Evolutionary conservation across 768 basidiomycete species (phyloP).

Genomic region (Lentinula guzmanii): DNA sequence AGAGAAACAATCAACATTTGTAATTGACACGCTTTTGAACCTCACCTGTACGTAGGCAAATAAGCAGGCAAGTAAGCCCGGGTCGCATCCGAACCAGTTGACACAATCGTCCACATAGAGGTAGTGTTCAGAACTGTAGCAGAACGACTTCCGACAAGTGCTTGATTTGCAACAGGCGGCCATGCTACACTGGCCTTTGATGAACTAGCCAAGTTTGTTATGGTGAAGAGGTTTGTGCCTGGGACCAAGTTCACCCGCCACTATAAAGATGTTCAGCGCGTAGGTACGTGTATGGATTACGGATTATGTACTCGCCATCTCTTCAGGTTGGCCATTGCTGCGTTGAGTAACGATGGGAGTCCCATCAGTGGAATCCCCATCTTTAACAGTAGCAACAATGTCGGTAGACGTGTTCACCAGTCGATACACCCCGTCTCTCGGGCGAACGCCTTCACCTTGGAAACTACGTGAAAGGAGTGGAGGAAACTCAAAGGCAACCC

Average conservation of each 20-base stretch:
- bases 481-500: constrained; percentile 6
- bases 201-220: neutral
- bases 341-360: neutral
- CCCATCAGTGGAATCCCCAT: neutral
- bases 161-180: neutral
- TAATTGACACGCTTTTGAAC: neutral
- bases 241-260: neutral
- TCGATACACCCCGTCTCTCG: neutral
- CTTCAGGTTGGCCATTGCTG: neutral
- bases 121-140: neutral
- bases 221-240: neutral
- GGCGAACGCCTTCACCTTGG: neutral
- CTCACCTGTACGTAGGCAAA: neutral
- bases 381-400: neutral
- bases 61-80: neutral
- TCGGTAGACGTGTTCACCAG: neutral
- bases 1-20: neutral
- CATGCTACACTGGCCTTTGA: neutral
- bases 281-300: too few species aligned
- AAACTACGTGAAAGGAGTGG: neutral
- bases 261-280: neutral
- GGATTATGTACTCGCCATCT: neutral
- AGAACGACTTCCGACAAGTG: neutral
- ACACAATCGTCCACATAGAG: neutral
- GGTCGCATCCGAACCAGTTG: neutral